These are phyloP conservation scores for Moesziomyces sp. DNA, from an alignment of 1,284 basidiomycete genomes.

Conservation along the genomic window DNA sequence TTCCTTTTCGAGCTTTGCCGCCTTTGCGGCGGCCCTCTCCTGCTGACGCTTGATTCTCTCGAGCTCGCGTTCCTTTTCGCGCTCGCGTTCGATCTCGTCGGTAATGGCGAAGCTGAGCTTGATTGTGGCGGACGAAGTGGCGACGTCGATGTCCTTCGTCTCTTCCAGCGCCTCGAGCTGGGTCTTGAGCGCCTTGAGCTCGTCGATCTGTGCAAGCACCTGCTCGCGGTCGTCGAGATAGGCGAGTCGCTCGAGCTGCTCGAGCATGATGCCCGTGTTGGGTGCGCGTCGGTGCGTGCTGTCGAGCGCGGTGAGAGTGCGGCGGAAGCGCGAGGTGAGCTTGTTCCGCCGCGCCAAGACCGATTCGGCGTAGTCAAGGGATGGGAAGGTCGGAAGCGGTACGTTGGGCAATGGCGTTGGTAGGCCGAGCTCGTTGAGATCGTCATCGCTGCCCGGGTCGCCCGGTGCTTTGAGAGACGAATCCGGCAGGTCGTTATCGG, in stretches of 20 bases:
- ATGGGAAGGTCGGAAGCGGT: slow-evolving; percentile 42
- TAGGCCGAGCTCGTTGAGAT: slow-evolving; percentile 32
- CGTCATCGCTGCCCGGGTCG: slow-evolving; percentile 1
- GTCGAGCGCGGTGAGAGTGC: slow-evolving; percentile 37
- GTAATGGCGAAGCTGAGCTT: slow-evolving; percentile 43
- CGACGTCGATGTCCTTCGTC: slow-evolving; percentile 11
- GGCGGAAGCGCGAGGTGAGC: slow-evolving; percentile 35
- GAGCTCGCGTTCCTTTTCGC: slow-evolving; percentile 37
- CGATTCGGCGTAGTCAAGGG: slow-evolving; percentile 34
- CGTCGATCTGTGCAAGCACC: slow-evolving; percentile 44
- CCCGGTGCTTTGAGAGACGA: neutral
- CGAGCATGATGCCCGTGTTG: slow-evolving; percentile 34
- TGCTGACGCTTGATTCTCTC: slow-evolving; percentile 46
- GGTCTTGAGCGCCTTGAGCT: slow-evolving; percentile 49
- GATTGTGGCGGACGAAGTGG: slow-evolving; percentile 27
- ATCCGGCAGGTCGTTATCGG: neutral
- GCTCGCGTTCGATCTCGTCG: slow-evolving; percentile 48
- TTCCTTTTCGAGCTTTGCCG: slow-evolving; percentile 46
- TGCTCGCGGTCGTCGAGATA: slow-evolving; percentile 56
- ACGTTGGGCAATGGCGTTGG: slow-evolving; percentile 28
- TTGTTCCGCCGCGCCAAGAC: slow-evolving; percentile 41
- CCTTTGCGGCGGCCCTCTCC: slow-evolving; percentile 41
- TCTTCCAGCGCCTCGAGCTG: slow-evolving; percentile 54
- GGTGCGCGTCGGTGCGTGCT: slow-evolving; percentile 46
- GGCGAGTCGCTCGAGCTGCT: slow-evolving; percentile 56